Percentiles rank a stretch among this genome's conserved stretches.
Evolutionary conservation across 2,329 filamentous ascomycete genomes (phyloP).

Genomic region (Xylariomycetidae sp.): DNA sequence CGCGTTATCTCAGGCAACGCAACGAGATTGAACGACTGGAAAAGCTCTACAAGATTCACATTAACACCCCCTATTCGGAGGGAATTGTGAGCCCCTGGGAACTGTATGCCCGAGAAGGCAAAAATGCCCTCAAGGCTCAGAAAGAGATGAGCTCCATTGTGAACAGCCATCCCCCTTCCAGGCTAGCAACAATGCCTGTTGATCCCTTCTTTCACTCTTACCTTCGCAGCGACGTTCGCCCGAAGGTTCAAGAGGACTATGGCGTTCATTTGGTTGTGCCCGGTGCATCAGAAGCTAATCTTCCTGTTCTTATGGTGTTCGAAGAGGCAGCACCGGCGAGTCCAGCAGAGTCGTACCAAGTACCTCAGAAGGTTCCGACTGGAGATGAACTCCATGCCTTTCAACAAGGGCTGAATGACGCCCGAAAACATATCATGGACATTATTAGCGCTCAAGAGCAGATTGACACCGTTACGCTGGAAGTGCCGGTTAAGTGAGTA

Average conservation of each 20-base stretch:
- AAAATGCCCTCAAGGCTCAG: constrained; percentile 73
- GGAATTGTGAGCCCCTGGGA: constrained; percentile 77
- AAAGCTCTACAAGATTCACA: constrained; percentile 74
- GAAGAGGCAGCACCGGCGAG: constrained; percentile 56
- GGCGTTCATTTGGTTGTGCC: constrained; percentile 73
- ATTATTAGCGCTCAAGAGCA: constrained; percentile 56
- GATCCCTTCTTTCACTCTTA: constrained; percentile 78
- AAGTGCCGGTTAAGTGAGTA: constrained; percentile 53
- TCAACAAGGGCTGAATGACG: constrained; percentile 50
- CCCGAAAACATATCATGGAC: constrained; percentile 51
- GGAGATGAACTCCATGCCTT: constrained; percentile 48
- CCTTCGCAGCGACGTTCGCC: constrained; percentile 59
- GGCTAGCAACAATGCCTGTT: constrained; percentile 62
- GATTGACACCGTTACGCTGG: constrained; percentile 45
- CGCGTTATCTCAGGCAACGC: constrained; percentile 79
- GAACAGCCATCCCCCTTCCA: constrained; percentile 66
- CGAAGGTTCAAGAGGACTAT: constrained; percentile 60
- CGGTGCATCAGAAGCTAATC: constrained; percentile 52
- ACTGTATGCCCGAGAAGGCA: constrained; percentile 80
- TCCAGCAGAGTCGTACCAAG: constrained; percentile 45
- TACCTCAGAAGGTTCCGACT: constrained; percentile 50
- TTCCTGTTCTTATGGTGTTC: constrained; percentile 68
- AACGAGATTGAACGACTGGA: constrained; percentile 80
- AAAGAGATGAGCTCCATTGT: constrained; percentile 72
- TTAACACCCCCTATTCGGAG: constrained; percentile 69